These are phyloP conservation scores for Ceratobasidium papillatum DNA, from an alignment of 1,284 basidiomycete species.

Conservation along the genomic window DNA sequence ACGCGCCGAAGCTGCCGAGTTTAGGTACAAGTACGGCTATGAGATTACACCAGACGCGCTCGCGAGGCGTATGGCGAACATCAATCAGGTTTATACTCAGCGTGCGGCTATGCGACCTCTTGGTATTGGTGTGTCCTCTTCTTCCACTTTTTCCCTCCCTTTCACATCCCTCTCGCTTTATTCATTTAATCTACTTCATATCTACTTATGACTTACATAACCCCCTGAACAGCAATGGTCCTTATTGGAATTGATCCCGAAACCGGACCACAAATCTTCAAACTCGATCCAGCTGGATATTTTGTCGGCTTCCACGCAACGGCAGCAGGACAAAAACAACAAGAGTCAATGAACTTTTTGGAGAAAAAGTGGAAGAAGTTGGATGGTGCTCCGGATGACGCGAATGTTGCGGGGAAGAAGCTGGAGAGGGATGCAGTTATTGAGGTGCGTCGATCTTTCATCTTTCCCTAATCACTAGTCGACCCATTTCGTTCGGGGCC, in stretches of 20 bases:
- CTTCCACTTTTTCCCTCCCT: slow-evolving; percentile 13
- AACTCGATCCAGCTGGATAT: slow-evolving; percentile 98
- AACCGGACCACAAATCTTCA: slow-evolving; percentile 93
- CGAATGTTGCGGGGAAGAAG: slow-evolving; percentile 70
- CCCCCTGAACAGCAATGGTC: slow-evolving; percentile 89
- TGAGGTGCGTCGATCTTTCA: slow-evolving; percentile 64
- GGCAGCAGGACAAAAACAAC: slow-evolving; percentile 95
- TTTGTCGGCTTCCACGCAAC: slow-evolving; percentile 99
- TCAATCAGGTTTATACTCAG: slow-evolving; percentile 99
- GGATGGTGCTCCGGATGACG: slow-evolving; percentile 79
- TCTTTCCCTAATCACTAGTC: too few species aligned
- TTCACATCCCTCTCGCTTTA: slow-evolving; percentile 38
- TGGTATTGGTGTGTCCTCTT: slow-evolving; percentile 79
- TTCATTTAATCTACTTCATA: too few species aligned
- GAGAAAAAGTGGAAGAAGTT: slow-evolving; percentile 99
- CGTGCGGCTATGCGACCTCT: slow-evolving; percentile 96
- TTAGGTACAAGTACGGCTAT: slow-evolving; percentile 97
- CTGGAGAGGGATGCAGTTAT: slow-evolving; percentile 77
- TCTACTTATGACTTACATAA: not conserved
- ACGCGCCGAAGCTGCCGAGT: slow-evolving; percentile 90
- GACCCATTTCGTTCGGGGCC: not conserved
- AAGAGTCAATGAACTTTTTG: slow-evolving; percentile 97
- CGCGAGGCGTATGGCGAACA: slow-evolving; percentile 93
- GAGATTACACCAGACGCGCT: slow-evolving; percentile 97
- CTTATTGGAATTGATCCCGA: slow-evolving; percentile 93